Conservation (phyloP, 2,329 filamentous ascomycete genomes). For the Diaporthe australafricana region DNA sequence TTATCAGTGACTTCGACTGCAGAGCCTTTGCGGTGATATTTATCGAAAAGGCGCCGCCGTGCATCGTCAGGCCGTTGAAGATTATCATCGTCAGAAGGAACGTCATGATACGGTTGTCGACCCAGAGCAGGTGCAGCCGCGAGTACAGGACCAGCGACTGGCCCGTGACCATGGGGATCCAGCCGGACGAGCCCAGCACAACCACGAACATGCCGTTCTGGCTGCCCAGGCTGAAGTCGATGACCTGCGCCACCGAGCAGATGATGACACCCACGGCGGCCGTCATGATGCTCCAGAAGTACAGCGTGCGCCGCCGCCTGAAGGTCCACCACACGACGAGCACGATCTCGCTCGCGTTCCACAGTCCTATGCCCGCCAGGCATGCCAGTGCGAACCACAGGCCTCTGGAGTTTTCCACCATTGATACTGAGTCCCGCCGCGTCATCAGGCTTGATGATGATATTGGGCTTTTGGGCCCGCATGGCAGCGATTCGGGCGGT, state of each 20-base stretch:
- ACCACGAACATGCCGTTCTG: not conserved
- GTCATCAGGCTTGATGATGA: not conserved
- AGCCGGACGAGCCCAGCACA: slow-evolving; percentile 45
- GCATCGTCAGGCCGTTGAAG: slow-evolving; percentile 62
- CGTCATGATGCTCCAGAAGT: slow-evolving; percentile 28
- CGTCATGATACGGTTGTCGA: slow-evolving; percentile 57
- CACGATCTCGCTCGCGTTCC: slow-evolving; percentile 31
- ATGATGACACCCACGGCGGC: slow-evolving; percentile 23
- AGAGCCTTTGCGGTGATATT: slow-evolving; percentile 41
- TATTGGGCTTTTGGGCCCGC: not conserved
- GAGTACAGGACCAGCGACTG: slow-evolving; percentile 70
- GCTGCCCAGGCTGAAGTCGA: slow-evolving; percentile 13
- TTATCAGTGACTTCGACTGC: slow-evolving; percentile 42
- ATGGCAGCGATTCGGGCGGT: not conserved
- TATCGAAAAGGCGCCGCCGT: slow-evolving; percentile 64
- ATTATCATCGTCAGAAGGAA: slow-evolving; percentile 68
- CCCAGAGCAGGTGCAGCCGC: slow-evolving; percentile 69
- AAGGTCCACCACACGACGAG: slow-evolving; percentile 28
- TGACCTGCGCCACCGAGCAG: slow-evolving; percentile 25
- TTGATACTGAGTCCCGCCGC: not conserved
- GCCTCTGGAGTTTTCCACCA: not conserved
- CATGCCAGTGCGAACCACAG: slow-evolving; percentile 22
- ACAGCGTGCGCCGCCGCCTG: slow-evolving; percentile 8
- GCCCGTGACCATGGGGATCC: slow-evolving; percentile 69
- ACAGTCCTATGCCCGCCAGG: slow-evolving; percentile 25